Base-by-base conservation (phyloP, 83 land plant species). In the Thuja plicata region DNA sequence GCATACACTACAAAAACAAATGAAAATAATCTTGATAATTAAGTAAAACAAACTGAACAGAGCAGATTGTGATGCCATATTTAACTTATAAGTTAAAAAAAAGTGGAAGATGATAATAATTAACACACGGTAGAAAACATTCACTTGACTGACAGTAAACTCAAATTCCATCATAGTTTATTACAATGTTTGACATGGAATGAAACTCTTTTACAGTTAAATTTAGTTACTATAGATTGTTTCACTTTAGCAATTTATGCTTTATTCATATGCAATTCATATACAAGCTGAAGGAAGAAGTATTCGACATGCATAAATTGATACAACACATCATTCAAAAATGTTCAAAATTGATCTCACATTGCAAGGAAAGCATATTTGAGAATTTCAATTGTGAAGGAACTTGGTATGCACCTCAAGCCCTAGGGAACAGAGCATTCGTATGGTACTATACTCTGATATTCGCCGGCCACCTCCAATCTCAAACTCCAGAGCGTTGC, bases 391-490 rank as follows among this genome's bases (percentile, higher is more conserved):
- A 45, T 45, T 32, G 48, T 48, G 48, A 11, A 10, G 27, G 55
- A 83, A 82, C 48, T 60, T 32, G 45, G 60, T 83, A 41, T 54
- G 50, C 89, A 97, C 99, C 97, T 95, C 96, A 89, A 95, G 90
- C 12, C 99, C 97, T 83, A 98, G 88, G 8, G 92, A 87, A 83
- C 96, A 98, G 76, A 95, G 78, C 96, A 97, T 93, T 37, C 96
- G 95, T 27, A 98, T 90, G 35, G 95, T 92, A 87, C 99, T 96
- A 78, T 95, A 95, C 27, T 96, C 92, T 46, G 99, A 98, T 54
- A 98, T 92, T 90, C 88, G 93, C 87, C 97, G 93, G 60, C 97
- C 99, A 88, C 97, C 99, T 30, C 99, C 99, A 90, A 98, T 46
- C 93, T 98, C 99, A 88, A 98, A n/a, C 87, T 97, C 99, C 86